Evolutionary conservation across 2,329 filamentous ascomycete species (phyloP), one percentile per base, ranked within the genome.

Genomic region (Colletotrichum australisinense): DNA sequence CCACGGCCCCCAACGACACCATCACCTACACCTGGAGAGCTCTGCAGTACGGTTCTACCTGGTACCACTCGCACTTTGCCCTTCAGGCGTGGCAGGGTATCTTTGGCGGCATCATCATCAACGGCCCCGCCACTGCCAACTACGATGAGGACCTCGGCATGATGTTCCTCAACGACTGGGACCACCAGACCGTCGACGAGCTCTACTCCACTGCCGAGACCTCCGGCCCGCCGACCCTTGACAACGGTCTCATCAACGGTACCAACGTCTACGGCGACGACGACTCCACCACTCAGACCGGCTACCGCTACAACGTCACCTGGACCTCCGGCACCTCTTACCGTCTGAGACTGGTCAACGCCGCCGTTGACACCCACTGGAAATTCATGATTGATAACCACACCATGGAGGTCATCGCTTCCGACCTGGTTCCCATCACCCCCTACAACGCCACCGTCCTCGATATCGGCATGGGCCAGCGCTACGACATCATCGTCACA

Each of bases 131-230:
- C 0, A 87, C 87, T 2, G 83, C 86, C 16, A 85, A 90, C 76
- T 93, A 92, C 76, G 91, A 94, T 73, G 84, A 88, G 62, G 92
- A 94, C 76, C 83, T 93, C 0, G 92, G 92, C 3, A 81, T 86
- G 12, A 76, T 93, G 1, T 84, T 91, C 30, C 78, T 93, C 6
- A 88, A 86, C 19, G 91, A 93, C 76, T 92, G 90, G 88, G 86
- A 86, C 75, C 87, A 89, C 73, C 69, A 74, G 9, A 85, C 84
- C 0, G 81, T 83, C 2, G 84, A 85, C 64, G 75, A 83, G 63
- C 77, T 86, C 1, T 83, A 80, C 53, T 53, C 67, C 4, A 3
- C 60, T 11, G 80, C 79, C 32, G 74, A 80, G 72, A 75, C 72
- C 12, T 63, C 16, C 38, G 81, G 80, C 4, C 83, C 84, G 1